Percentiles rank a stretch among this genome's conserved stretches.
Conservation (phyloP, 2,329 filamentous ascomycete species). For the Paecilomyces niveus region DNA sequence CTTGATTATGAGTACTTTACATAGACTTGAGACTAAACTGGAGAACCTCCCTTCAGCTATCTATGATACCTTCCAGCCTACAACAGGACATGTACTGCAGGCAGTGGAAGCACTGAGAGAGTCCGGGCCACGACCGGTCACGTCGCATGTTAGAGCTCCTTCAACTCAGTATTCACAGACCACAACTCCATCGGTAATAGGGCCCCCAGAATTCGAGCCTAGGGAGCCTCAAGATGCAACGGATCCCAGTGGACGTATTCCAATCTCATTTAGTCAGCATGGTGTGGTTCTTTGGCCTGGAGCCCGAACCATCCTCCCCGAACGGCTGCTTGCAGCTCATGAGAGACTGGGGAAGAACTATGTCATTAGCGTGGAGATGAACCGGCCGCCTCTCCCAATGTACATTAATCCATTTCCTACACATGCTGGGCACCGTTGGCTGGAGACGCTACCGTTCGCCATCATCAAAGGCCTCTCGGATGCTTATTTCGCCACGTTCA, state of each 20-base stretch:
- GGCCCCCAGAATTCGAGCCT: conserved; percentile 22
- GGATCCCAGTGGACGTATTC: conserved; percentile 27
- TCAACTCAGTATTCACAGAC: conserved; percentile 6
- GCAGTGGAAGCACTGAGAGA: conserved; percentile 9
- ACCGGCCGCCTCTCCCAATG: conserved; percentile 38
- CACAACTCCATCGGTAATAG: conserved; percentile 21
- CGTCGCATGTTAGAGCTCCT: conserved; percentile 4
- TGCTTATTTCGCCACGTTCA: conserved; percentile 49
- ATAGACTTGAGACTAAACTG: conserved; percentile 47
- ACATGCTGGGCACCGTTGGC: conserved; percentile 34
- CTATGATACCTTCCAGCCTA: conserved; percentile 21
- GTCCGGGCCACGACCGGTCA: conserved; percentile 11
- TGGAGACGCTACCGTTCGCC: conserved; percentile 41
- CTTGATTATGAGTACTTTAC: conserved; percentile 49
- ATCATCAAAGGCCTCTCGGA: conserved; percentile 47
- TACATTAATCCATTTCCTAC: conserved; percentile 30
- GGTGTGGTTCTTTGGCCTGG: conserved; percentile 45
- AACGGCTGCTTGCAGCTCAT: conserved; percentile 30
- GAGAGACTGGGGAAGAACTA: conserved; percentile 41
- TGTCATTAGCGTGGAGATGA: conserved; percentile 44
- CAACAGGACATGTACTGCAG: conserved; percentile 20
- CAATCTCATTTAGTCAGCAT: conserved; percentile 47
- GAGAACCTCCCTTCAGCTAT: conserved; percentile 38
- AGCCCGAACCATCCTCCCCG: conserved; percentile 37
- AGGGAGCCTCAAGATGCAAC: conserved; percentile 18